phyloP scores from a whole-genome alignment of 2,329 filamentous ascomycete species.

The Aspergillus sp. region DNA sequence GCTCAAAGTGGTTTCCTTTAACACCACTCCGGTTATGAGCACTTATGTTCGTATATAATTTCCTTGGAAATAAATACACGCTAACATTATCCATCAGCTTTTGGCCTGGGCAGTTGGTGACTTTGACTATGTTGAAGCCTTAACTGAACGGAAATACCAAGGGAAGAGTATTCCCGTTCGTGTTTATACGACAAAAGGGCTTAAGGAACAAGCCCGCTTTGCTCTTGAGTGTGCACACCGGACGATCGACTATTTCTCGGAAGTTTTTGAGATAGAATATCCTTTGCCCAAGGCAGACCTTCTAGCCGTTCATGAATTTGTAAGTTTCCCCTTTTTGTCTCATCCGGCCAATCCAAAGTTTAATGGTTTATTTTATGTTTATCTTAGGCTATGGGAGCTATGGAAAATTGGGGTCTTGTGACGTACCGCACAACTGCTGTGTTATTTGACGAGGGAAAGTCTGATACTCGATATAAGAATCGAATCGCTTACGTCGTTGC shows the following conservation, averaged over 20 bases:
- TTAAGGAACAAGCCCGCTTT: slow-evolving; percentile 87
- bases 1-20: slow-evolving; percentile 70
- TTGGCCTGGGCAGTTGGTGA: slow-evolving; percentile 94
- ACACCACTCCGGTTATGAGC: slow-evolving; percentile 85
- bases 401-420: slow-evolving; percentile 97
- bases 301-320: slow-evolving; percentile 91
- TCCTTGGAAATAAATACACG: neutral
- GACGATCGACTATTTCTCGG: slow-evolving; percentile 94
- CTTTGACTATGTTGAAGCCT: slow-evolving; percentile 93
- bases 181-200: slow-evolving; percentile 92
- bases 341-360: neutral
- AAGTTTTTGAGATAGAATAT: slow-evolving; percentile 89
- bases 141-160: slow-evolving; percentile 86
- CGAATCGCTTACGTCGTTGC: slow-evolving; percentile 94
- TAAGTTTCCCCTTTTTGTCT: slow-evolving; percentile 39
- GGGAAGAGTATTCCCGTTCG: slow-evolving; percentile 88
- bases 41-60: slow-evolving; percentile 58
- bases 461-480: slow-evolving; percentile 87
- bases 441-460: slow-evolving; percentile 90
- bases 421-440: slow-evolving; percentile 95
- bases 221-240: slow-evolving; percentile 89
- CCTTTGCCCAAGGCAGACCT: slow-evolving; percentile 90
- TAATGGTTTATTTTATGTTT: slow-evolving; percentile 39
- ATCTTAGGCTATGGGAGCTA: slow-evolving; percentile 61
- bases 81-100: slow-evolving; percentile 63